Evolutionary conservation across 306 rosid species (phyloP).

Genomic region (Neltuma alba): DNA sequence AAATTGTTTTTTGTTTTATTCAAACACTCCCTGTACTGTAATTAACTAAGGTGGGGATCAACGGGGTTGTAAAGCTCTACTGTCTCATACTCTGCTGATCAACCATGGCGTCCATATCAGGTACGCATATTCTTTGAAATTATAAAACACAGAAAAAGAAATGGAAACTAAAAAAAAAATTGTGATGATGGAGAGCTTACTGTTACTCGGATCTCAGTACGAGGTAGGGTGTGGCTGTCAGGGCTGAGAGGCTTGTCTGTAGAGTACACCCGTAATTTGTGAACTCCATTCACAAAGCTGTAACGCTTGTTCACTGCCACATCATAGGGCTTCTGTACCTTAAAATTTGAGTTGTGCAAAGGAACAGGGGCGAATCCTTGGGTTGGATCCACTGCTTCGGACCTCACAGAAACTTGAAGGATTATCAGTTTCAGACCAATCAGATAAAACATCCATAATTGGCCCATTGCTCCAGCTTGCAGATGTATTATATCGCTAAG

Average conservation of each 20-base stretch:
- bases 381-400: constrained; percentile 32
- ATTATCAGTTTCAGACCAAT: constrained; percentile 29
- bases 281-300: constrained; percentile 41
- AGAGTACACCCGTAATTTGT: constrained; percentile 37
- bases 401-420: neutral
- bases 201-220: constrained; percentile 44
- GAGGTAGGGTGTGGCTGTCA: constrained; percentile 33
- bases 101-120: too few species aligned
- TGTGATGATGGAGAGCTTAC: constrained; percentile 8
- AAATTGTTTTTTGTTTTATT: too few species aligned
- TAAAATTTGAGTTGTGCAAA: constrained; percentile 30
- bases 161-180: too few species aligned
- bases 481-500: neutral
- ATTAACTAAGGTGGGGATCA: too few species aligned
- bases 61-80: too few species aligned
- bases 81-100: too few species aligned
- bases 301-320: constrained; percentile 33
- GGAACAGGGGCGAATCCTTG: constrained; percentile 36
- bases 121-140: too few species aligned
- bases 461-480: neutral
- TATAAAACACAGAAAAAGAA: too few species aligned
- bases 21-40: too few species aligned
- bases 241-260: constrained; percentile 37
- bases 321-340: constrained; percentile 43
- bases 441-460: constrained; percentile 17